Evolutionary conservation across 1,284 basidiomycete species (phyloP), one percentile per base, ranked within the genome.

Genomic region (Fomitopsis betulina): DNA sequence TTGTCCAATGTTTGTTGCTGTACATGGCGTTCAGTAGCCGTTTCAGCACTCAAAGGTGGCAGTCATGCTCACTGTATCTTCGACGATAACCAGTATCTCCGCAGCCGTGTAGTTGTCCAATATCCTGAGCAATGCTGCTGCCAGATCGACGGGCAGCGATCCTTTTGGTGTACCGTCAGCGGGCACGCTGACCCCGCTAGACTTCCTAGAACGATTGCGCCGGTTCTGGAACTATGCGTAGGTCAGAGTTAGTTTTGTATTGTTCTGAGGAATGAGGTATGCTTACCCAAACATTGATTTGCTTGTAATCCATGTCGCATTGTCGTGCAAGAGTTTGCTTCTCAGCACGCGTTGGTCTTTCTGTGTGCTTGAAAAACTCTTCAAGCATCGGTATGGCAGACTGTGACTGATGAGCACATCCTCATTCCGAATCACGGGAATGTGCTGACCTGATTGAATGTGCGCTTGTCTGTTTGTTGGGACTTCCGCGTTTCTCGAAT

Each of bases 251-350:
- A n/a, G n/a, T n/a, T n/a, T n/a, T n/a, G n/a, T n/a, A n/a, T n/a
- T n/a, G n/a, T n/a, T n/a, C n/a, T n/a, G n/a, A n/a, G n/a, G 39
- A 43, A 17, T 35, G 17, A 52, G 58, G 13, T 53, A 23, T 52
- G 64, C 74, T 6, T 35, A 84, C 83, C 84, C 85, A 87, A 27
- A 84, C 78, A 61, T 82, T 77, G 0, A 87, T 81, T 62, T 87
- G 85, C 1, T 75, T 65, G 1, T 71, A 72, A 0, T 76, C 66
- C 83, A 87, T 84, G 2, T 72, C 67, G 0, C 77, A 75, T 27
- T 77, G 75, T 0, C 67, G 40, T 0, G 84, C 84, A 0, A 86
- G 69, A 0, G 72, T 58, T 0, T 58, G 38, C 2, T 79, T 79
- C 37, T 86, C 82, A 0, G 72, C 63, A 0, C 73, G 71, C 0